Evolutionary conservation across 2,329 filamentous ascomycete species (phyloP), one percentile per base, ranked within the genome.

Genomic region (Paecilomyces sp.): DNA sequence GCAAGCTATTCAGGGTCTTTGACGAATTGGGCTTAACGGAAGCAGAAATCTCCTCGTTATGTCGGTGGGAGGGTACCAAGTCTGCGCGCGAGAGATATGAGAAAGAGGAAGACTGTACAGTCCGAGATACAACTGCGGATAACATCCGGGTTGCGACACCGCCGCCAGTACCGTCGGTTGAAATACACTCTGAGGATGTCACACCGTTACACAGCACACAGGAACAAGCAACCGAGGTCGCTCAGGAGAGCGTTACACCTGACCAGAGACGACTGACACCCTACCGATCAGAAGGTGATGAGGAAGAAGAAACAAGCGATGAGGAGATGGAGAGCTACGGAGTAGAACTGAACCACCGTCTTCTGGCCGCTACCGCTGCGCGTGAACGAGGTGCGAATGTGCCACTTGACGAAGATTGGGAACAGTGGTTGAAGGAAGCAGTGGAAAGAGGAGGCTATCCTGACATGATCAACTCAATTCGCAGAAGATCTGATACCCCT

Each of bases 121-220:
- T 88, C 51, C 72, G 74, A 59, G 85, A 88, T 67, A 88, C 85
- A 2, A 88, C 85, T 3, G 84, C 82, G 34, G 78, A 83, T 63
- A 80, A 81, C 57, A 82, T 88, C 58, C 74, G 71, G 30, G 77
- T 75, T 25, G 84, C 78, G 66, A 76, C 81, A 13, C 79, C 80
- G 33, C 62, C 68, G n/a, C 67, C 67, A 53, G 67, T 60, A 2
- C 74, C 73, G 7, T 68, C 68, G 13, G 65, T 72, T 33, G 65
- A 68, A 56, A 58, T 77, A 25, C 71, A 76, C 57, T 67, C 64
- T 47, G 66, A 74, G 4, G 66, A 71, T 56, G 64, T 61, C 50
- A 62, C 63, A 22, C 64, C 66, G 53, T 56, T 61, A 52, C 63
- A 66, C 54, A 62, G 64, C 25, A 67, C 72, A 51, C 60, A 62